These are phyloP conservation scores for Neovahlkampfia damariscottae DNA, from an alignment of 78 protist species.

Conservation along the genomic window DNA sequence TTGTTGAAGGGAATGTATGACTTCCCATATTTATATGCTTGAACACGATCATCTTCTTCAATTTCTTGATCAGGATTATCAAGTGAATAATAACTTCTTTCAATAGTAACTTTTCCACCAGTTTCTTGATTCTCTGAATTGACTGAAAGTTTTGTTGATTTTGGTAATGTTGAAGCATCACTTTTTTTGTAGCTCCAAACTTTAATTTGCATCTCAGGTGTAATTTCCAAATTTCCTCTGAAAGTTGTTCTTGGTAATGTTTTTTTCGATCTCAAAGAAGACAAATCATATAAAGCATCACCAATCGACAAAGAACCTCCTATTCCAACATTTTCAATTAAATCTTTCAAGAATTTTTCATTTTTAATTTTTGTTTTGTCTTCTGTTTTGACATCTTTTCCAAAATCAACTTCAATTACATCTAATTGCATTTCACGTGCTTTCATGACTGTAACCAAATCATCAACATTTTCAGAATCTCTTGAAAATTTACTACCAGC, in stretches of 20 bases:
- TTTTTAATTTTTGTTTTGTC: too few species aligned
- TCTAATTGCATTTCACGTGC: too few species aligned
- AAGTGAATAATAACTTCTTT: not conserved
- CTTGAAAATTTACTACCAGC: too few species aligned
- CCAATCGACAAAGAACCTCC: not conserved
- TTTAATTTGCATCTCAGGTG: not conserved
- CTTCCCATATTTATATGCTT: constrained; percentile 15
- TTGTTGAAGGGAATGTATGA: constrained; percentile 19
- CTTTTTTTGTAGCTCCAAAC: constrained; percentile 1
- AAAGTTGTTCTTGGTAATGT: not conserved
- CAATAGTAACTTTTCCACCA: not conserved
- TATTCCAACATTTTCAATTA: not conserved
- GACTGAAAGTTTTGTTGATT: not conserved
- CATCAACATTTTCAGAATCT: too few species aligned
- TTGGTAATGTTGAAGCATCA: not conserved
- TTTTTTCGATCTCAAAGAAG: not conserved
- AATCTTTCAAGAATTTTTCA: not conserved
- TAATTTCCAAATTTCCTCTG: constrained; percentile 3
- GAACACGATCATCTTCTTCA: not conserved
- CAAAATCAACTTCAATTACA: too few species aligned
- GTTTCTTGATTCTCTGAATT: constrained; percentile 3
- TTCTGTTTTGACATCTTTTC: too few species aligned
- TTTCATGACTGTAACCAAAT: too few species aligned
- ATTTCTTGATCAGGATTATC: not conserved
- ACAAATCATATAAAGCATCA: not conserved